Base-by-base conservation (phyloP, 495 filamentous ascomycete genomes). In the Neurospora sp. region DNA sequence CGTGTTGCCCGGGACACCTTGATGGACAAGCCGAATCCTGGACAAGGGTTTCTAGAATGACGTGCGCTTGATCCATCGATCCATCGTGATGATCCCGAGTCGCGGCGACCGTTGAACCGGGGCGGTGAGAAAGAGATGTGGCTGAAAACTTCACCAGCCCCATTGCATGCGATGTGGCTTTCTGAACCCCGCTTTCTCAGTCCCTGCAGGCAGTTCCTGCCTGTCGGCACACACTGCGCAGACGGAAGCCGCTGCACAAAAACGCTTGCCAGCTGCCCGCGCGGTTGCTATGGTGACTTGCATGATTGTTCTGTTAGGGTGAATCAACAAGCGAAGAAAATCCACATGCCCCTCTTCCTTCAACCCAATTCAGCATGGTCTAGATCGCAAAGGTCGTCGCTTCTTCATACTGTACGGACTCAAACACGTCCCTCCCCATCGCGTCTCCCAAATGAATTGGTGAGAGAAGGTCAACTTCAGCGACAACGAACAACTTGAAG, bases 241-340 rank as follows among this genome's bases (percentile, higher is more conserved):
- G 14, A 62, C 27, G 7, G 54, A 62, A 62, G 27, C 27, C 14
- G 14, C 54, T 66, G 54, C 54, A n/a, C 48, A 31, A 27, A 16
- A 14, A 35, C 7, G 20, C 35, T 14, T 41, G 69, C 5, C 77
- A 79, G 74, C 20, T 73, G 76, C 31, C 23, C 11, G 0, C 8
- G 54, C 54, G 27, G 78, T 79, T 78, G 77, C 75, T 75, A 74
- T 77, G 72, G 75, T 54, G 74, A 79, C 74, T 4, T 10, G 71
- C 27, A 69, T 20, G 72, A 73, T 77, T 75, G 71, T 79, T 79
- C 73, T 39, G 74, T 69, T 42, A 41, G 46, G 20, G 38, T 39
- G 54, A 66, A 66, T 66, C 54, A 66, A 66, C 27, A 66, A 66
- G 14, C 23, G 14, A 35, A 66, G 54, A 66, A 66, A 66, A 66